Conservation (phyloP, 805 yeast genomes). For the Torulaspora quercuum region DNA sequence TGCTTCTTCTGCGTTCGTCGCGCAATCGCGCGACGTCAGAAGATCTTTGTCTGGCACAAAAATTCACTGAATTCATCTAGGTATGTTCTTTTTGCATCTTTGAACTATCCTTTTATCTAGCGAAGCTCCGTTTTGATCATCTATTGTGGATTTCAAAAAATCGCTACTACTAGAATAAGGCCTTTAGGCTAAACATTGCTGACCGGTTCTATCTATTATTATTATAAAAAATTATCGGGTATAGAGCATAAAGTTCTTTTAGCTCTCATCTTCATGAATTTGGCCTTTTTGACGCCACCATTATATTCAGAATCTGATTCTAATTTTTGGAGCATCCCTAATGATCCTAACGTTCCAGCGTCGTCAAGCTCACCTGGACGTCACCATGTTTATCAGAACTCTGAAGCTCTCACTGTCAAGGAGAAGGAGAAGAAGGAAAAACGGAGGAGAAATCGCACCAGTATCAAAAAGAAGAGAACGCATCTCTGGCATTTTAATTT, state of each 20-base stretch:
- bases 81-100: no score
- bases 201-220: no score
- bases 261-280: constrained; percentile 4
- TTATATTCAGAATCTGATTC: neutral
- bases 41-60: no score
- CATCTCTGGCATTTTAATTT: constrained; percentile 11
- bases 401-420: neutral
- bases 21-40: no score
- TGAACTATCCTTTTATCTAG: no score
- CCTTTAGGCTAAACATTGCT: no score
- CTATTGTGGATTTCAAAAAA: no score
- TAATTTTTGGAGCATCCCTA: neutral
- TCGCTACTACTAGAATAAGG: no score
- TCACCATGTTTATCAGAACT: neutral
- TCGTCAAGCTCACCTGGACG: neutral
- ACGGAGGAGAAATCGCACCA: neutral
- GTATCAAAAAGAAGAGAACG: constrained; percentile 8
- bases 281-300: constrained; percentile 4
- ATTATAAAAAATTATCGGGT: neutral
- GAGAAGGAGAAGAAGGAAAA: neutral
- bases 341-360: neutral
- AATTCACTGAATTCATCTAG: no score
- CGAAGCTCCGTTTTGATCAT: no score
- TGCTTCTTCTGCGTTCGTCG: no score
- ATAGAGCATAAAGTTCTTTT: neutral